Conservation (phyloP, 2,329 filamentous ascomycete species). For the Ceratocystis diversiconidia region DNA sequence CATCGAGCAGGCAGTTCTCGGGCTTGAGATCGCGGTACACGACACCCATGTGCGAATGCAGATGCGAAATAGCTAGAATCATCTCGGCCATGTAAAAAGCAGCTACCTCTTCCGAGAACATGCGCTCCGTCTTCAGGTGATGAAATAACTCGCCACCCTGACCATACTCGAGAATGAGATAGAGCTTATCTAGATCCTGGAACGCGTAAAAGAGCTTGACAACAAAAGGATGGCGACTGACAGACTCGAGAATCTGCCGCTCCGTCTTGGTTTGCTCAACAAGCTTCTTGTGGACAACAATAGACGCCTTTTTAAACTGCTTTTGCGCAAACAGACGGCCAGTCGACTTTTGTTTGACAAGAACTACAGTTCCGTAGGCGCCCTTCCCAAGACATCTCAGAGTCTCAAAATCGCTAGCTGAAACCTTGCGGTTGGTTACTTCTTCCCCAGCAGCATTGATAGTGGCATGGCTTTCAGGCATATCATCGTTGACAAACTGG, state of each 20-base stretch:
- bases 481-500: constrained; percentile 48
- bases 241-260: constrained; percentile 82
- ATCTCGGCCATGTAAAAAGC: constrained; percentile 99
- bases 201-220: constrained; percentile 98
- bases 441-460: constrained; percentile 23
- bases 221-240: constrained; percentile 93
- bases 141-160: constrained; percentile 94
- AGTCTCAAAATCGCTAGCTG: constrained; percentile 75
- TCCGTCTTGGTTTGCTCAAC: constrained; percentile 97
- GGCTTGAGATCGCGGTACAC: constrained; percentile 96
- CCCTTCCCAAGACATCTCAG: constrained; percentile 90
- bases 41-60: constrained; percentile 83
- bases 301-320: constrained; percentile 92
- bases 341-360: constrained; percentile 79
- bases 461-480: constrained; percentile 25
- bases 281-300: constrained; percentile 89
- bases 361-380: constrained; percentile 83
- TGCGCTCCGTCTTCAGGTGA: constrained; percentile 84
- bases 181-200: constrained; percentile 94
- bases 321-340: constrained; percentile 93
- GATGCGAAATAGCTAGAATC: constrained; percentile 81
- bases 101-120: constrained; percentile 80
- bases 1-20: constrained; percentile 88
- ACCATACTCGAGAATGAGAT: constrained; percentile 93
- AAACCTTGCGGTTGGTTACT: constrained; percentile 58